Base-by-base conservation (phyloP, 208 protist genomes). In the Angomonas deanei region DNA sequence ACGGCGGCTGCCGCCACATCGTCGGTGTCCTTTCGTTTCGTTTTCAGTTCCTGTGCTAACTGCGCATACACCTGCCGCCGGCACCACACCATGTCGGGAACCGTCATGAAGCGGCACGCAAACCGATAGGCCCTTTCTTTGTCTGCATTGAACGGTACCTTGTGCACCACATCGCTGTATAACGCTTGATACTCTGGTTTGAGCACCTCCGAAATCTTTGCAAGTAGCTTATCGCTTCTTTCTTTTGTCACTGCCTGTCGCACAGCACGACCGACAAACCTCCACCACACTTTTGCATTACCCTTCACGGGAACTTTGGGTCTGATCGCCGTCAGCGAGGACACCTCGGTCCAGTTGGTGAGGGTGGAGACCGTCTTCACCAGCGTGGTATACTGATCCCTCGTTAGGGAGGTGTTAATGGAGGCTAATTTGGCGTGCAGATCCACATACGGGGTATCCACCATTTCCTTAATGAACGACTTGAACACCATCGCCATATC, bases 21-120 rank as follows among this genome's bases (percentile, higher is more conserved):
- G 27, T 24, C 32, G 8, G 32, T n/a, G n/a, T n/a, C 30, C 17
- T 39, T 4, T 42, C 10, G 28, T n/a, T 58, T 36, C 28, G 28
- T 23, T n/a, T 30, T 27, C 23, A 17, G 36, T 24, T 38, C 90
- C 31, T 72, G 79, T 4, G 90, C 83, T 32, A 93, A 60, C 64
- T 87, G 80, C 13, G 79, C 72, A 72, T 92, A 93, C 17, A 93
- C 86, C 27, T 77, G 64, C 38, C 71, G 79, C 32, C 90, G 86
- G 3, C 70, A 77, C 0, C 76, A 73, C 39, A 85, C 87, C 85
- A 96, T 91, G 49, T 88, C 83, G 27, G 70, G 61, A 0, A 78
- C 75, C 0, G 81, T 86, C 90, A 92, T 93, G 63, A 91, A 90
- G 3, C 90, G 78, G 23, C 76, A 86, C 54, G 89, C 66, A 32